Evolutionary conservation across 1,139 yeast species (phyloP).

Genomic region (Lodderomyces theae): DNA sequence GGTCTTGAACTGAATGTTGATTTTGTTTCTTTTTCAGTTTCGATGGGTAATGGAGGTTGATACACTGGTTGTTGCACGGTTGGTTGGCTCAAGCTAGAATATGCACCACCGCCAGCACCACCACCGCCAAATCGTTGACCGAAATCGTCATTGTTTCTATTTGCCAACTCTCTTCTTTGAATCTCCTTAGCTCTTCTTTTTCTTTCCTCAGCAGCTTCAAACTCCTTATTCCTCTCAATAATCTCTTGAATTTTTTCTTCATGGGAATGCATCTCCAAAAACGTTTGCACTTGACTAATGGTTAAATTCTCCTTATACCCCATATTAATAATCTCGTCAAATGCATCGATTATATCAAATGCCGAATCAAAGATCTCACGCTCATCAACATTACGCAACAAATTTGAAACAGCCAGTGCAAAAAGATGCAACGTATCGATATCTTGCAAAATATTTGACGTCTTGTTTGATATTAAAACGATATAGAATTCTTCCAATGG

Average conservation of each 20-base stretch:
- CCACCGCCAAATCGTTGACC: slow-evolving; percentile 8
- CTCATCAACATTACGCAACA: slow-evolving; percentile 75
- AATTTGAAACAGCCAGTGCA: slow-evolving; percentile 74
- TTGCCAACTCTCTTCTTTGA: slow-evolving; percentile 80
- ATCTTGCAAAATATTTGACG: slow-evolving; percentile 91
- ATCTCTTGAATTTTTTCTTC: slow-evolving; percentile 98
- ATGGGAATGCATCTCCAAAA: slow-evolving; percentile 96
- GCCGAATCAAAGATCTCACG: slow-evolving; percentile 80
- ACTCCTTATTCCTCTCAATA: slow-evolving; percentile 93
- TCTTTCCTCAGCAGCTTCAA: slow-evolving; percentile 96
- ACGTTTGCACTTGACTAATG: slow-evolving; percentile 78
- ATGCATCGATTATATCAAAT: slow-evolving; percentile 86
- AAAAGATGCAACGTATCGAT: slow-evolving; percentile 88
- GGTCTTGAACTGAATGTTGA: slow-evolving; percentile 20
- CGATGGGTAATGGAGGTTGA: slow-evolving; percentile 34
- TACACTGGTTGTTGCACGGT: slow-evolving; percentile 30
- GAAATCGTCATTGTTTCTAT: slow-evolving; percentile 32
- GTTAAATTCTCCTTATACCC: slow-evolving; percentile 91
- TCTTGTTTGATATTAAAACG: slow-evolving; percentile 86
- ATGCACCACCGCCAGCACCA: slow-evolving; percentile 7
- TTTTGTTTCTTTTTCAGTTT: slow-evolving; percentile 14
- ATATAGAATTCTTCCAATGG: slow-evolving; percentile 94
- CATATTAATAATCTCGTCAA: slow-evolving; percentile 86
- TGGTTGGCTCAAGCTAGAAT: slow-evolving; percentile 16
- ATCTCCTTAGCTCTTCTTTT: slow-evolving; percentile 94